Evolutionary conservation across 2,329 filamentous ascomycete species (phyloP).

Genomic region (Pseudocercospora fijiensis): DNA sequence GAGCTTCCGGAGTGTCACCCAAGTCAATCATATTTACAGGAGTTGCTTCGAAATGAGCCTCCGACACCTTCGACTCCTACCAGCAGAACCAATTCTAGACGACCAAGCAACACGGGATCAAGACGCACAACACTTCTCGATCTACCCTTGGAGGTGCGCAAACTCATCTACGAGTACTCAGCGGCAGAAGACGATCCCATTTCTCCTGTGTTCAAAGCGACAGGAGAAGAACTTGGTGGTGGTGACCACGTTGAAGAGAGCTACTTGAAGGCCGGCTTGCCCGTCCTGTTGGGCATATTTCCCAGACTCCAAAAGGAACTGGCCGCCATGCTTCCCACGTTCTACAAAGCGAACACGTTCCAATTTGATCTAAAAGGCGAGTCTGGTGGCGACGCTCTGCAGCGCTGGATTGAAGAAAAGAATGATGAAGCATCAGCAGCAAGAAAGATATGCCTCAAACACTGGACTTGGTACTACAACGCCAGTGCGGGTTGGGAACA

Average conservation of each 20-base stretch:
- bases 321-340: conserved; percentile 8
- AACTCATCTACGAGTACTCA: conserved; percentile 20
- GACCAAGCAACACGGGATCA: not conserved
- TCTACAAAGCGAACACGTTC: conserved; percentile 21
- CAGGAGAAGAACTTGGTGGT: not conserved
- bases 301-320: conserved; percentile 7
- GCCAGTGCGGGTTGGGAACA: conserved; percentile 16
- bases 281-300: conserved; percentile 10
- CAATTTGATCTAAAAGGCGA: conserved; percentile 23
- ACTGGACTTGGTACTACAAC: conserved; percentile 24
- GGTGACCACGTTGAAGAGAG: not conserved
- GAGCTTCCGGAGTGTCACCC: conserved; percentile 16
- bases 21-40: conserved; percentile 8
- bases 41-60: conserved; percentile 16
- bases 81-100: not conserved
- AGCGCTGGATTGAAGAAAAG: conserved; percentile 19
- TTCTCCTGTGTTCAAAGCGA: not conserved
- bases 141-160: conserved; percentile 16
- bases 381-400: not conserved
- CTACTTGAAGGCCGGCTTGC: conserved; percentile 14
- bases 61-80: conserved; percentile 1
- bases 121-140: conserved; percentile 8
- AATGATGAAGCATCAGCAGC: conserved; percentile 14
- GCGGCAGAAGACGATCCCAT: conserved; percentile 9
- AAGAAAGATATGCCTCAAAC: conserved; percentile 17